Percentiles rank a stretch among this genome's conserved stretches.
phyloP scores from a whole-genome alignment of 2,329 filamentous ascomycete species.

The Bipolaris cookei region DNA sequence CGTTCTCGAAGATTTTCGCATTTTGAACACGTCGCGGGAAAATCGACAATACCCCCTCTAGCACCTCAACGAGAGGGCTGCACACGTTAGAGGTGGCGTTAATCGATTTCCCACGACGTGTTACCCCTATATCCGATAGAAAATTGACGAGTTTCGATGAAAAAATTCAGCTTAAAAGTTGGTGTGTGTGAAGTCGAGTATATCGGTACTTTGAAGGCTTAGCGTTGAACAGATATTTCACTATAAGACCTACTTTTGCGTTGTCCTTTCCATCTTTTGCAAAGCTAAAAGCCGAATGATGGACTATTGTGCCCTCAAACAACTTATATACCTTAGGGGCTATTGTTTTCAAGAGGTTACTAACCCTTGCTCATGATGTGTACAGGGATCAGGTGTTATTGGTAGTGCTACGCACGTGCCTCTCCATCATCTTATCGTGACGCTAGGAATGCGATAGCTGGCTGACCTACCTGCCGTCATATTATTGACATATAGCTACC shows the following conservation, averaged over 20 bases:
- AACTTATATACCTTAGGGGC: conserved; percentile 3
- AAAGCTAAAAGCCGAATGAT: neutral
- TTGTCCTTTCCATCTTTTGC: conserved; percentile 6
- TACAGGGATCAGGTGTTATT: neutral
- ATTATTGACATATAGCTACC: neutral
- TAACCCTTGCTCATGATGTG: neutral
- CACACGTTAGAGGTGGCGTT: too few species aligned
- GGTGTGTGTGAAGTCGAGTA: conserved; percentile 2
- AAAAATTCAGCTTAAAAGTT: too few species aligned
- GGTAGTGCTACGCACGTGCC: neutral
- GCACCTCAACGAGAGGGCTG: too few species aligned
- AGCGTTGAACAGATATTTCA: neutral
- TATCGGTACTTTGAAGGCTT: neutral
- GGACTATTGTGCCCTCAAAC: neutral
- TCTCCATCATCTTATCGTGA: neutral
- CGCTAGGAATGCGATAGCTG: neutral
- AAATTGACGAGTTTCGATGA: too few species aligned
- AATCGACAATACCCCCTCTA: too few species aligned
- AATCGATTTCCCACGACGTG: too few species aligned
- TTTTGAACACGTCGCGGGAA: too few species aligned
- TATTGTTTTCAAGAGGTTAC: neutral
- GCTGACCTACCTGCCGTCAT: neutral
- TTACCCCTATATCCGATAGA: too few species aligned
- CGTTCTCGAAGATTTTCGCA: too few species aligned
- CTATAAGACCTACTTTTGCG: neutral